Evolutionary conservation across 331 rosid species (phyloP), one percentile per base, ranked within the genome.

Genomic region (Malus hybrid): DNA sequence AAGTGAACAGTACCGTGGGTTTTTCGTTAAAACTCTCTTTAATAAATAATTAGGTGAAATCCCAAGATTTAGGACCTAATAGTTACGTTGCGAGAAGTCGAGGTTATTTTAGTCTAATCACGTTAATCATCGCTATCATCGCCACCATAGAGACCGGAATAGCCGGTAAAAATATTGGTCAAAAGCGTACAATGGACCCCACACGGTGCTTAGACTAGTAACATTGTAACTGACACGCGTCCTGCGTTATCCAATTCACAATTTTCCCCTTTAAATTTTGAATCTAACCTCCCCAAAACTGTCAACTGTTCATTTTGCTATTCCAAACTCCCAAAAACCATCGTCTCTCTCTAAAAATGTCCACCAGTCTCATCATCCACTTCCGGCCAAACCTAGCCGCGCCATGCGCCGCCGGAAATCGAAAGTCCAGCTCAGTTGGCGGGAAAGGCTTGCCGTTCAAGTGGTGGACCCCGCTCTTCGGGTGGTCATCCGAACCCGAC

Each of bases 391-490:
- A 60, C 79, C 76, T 85, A 19, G 52, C 89, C 85, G 83, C 73
- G 11, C 91, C 96, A 0, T 76, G 82, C n/a, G 93, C 90, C 66
- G 1, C 93, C 65, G 84, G 79, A 31, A 48, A 71, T 73, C 86
- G 84, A 1, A 76, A 46, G 12, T 5, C 88, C 39, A 87, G 82
- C 33, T 62, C 59, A 19, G 70, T 50, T 33, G 85, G 80, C 80
- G 82, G 89, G 48, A 84, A 42, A 78, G 65, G 1, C 36, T 80
- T 89, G 32, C 67, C 87, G 27, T 22, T 91, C 46, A 88, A 36
- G 80, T 92, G 96, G 97, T 94, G 95, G 97, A 72, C 84, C 46
- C 97, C 97, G 12, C 82, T 92, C 14, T 90, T 94, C 82, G 96
- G 95, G 0, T 85, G 83, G 88, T 90, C 99, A 14, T 67, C 93